Evolutionary conservation across 495 filamentous ascomycete species (phyloP), one percentile per base, ranked within the genome.

Genomic region (Daldinia bambusicola): DNA sequence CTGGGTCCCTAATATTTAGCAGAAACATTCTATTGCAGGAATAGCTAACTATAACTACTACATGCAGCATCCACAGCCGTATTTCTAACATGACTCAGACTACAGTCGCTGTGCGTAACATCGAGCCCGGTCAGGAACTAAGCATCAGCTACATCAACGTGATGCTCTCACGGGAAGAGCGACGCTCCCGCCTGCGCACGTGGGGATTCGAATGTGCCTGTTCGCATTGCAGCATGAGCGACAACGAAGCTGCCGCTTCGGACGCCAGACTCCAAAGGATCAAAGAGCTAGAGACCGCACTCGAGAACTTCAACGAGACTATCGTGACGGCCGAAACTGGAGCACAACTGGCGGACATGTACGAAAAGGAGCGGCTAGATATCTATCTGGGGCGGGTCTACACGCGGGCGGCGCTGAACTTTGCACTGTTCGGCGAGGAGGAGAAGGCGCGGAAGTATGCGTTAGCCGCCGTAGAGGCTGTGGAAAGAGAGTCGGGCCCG

Each of bases 151-250:
- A 83, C 71, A 76, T 81, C 63, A 76, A 81, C 61, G 67, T 71
- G 34, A 71, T 73, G 18, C 50, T 77, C 6, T 32, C 71, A 4
- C 75, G 63, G 1, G 61, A 55, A 18, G 74, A 79, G 9, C 82
- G 82, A 7, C 78, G 76, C 7, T 43, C 67, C 5, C 77, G 77
- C 10, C 74, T 84, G 30, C 16, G 34, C 1, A 68, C 71, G 10
- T 83, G 81, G 80, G 81, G 79, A 4, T 84, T 83, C 58, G 69
- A 74, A 43, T 84, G 82, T 69, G 56, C 70, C 14, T 84, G 82
- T 57, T 20, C 68, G 2, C 75, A 77, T 2, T 84, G 81, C 69
- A 64, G 59, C n/a, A 55, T 76, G 26, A 31, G 63, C n/a, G 38
- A 56, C 5, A 36, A 61, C 2, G 72, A 77, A 3, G 41, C 57